Evolutionary conservation across 2,329 filamentous ascomycete genomes (phyloP).

Genomic region (Cadophora sp.): DNA sequence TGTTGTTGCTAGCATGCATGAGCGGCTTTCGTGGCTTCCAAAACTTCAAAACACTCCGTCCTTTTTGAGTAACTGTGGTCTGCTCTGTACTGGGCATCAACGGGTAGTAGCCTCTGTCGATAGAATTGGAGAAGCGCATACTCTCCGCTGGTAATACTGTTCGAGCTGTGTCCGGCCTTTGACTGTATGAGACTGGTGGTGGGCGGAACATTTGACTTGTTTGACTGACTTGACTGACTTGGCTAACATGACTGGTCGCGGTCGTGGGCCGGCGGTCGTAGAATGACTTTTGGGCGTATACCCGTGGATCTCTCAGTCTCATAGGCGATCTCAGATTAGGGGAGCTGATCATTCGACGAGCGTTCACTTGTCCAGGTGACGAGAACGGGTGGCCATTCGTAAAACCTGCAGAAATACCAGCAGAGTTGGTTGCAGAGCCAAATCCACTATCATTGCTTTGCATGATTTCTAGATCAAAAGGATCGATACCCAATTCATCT

Average conservation of each 20-base stretch:
- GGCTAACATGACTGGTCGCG: conserved; percentile 17
- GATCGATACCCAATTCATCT: conserved; percentile 3
- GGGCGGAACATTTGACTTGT: conserved; percentile 7
- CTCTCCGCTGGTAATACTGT: conserved; percentile 9
- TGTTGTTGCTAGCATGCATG: background rate
- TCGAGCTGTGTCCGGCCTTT: conserved; percentile 10
- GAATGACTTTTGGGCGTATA: conserved; percentile 11
- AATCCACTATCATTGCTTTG: conserved; percentile 18
- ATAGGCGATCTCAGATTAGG: conserved; percentile 13
- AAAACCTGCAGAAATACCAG: background rate
- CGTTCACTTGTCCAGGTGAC: conserved; percentile 5
- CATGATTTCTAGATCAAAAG: conserved; percentile 8
- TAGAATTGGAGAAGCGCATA: background rate
- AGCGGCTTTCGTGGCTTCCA: conserved; percentile 16
- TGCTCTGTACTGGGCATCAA: background rate
- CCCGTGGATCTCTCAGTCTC: conserved; percentile 11
- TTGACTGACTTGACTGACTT: background rate
- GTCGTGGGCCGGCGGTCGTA: conserved; percentile 20
- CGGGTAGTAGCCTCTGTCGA: conserved; percentile 14
- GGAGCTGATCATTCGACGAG: conserved; percentile 22
- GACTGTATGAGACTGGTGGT: conserved; percentile 13
- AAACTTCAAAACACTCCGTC: conserved; percentile 16
- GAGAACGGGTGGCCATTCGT: background rate
- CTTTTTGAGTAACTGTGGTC: conserved; percentile 3
- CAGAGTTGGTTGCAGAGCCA: background rate